Conservation (phyloP, 129 eudicot species). For the carrot (Daucus carota) region DH1_v3.0 NC_030381.2:36278501-36279000, state of each 20-base stretch:
- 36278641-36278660: conserved; percentile 36
- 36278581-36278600: conserved; percentile 60
- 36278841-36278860: not conserved
- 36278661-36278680: conserved; percentile 14
- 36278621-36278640: conserved; percentile 95
- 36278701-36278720: conserved; percentile 30
- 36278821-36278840: conserved; percentile 4
- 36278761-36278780: conserved; percentile 88
- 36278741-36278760: conserved; percentile 95
- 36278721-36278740: conserved; percentile 92
- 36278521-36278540: conserved; percentile 3
- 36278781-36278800: conserved; percentile 69
- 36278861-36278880: not conserved
- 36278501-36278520: conserved; percentile 47
- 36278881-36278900: no score
- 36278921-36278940: not conserved
- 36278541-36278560: not conserved
- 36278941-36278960: not conserved
- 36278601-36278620: conserved; percentile 79
- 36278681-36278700: not conserved
- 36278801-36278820: conserved; percentile 5
- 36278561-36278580: conserved; percentile 8
- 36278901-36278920: not conserved
- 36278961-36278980: not conserved
- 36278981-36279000: not conserved